Evolutionary conservation across 2,329 filamentous ascomycete species (phyloP).

Genomic region (Arthrobotrys musiformis): DNA sequence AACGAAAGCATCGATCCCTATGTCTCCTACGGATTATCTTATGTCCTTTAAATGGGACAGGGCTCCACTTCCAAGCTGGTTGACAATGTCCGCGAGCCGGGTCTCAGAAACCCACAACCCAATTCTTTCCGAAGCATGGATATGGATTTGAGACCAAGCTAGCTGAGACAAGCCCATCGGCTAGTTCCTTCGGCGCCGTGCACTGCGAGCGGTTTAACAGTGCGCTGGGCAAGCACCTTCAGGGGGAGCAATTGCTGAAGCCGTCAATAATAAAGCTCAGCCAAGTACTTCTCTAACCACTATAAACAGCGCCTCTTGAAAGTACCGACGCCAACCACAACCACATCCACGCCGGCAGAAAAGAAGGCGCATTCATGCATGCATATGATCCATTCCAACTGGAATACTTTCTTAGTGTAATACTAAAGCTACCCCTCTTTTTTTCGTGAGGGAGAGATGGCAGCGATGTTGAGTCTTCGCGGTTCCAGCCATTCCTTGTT

Average conservation of each 20-base stretch:
- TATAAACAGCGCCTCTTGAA: not conserved
- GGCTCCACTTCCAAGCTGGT: not conserved
- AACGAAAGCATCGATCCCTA: too few relatives aligned
- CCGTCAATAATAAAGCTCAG: not conserved
- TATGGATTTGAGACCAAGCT: not conserved
- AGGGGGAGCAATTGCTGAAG: too few relatives aligned
- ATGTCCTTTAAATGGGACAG: too few relatives aligned
- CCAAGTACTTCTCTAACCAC: not conserved
- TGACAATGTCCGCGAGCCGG: not conserved
- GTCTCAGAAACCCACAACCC: not conserved
- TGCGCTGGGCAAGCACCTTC: too few relatives aligned
- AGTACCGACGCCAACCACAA: too few relatives aligned
- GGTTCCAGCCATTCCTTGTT: conserved; percentile 15
- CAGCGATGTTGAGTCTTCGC: conserved; percentile 34
- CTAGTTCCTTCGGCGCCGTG: not conserved
- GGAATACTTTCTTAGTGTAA: not conserved
- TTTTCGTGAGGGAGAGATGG: too few relatives aligned
- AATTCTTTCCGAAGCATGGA: not conserved
- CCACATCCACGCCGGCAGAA: too few relatives aligned
- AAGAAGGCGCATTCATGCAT: not conserved
- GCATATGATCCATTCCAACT: conserved; percentile 8
- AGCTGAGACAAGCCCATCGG: not conserved
- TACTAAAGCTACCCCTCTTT: conserved; percentile 34
- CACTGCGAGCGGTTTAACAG: too few relatives aligned
- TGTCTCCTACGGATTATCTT: too few relatives aligned